Evolutionary conservation across 805 yeast species (phyloP), one percentile per base, ranked within the genome.

Genomic region (Nakazawaea laoshanensis): DNA sequence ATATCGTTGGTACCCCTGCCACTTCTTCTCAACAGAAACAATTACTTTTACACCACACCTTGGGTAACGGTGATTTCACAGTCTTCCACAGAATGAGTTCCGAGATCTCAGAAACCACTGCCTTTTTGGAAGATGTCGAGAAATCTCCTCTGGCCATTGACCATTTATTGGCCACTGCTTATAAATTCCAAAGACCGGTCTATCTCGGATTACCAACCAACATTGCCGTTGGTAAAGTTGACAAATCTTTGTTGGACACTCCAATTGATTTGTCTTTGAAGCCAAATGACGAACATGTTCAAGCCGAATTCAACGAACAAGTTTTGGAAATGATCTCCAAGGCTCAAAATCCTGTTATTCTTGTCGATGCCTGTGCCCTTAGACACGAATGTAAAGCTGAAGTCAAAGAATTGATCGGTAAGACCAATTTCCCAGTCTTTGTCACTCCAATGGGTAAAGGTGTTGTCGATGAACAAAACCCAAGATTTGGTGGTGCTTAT

Each of bases 361-460:
- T 84, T 47, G 85, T 84, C 29, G 95, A 84, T 62, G 94, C 94
- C 29, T 84, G 95, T 68, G 85, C 88, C 39, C 62, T 78, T 30
- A 71, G 94, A 61, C 94, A 84, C 60, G 63, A 66, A 43, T 81
- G 77, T 43, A 67, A 66, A 50, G 56, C 57, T n/a, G 84, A 77
- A 56, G 78, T 82, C 39, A 63, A 59, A 41, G 58, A 66, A 45
- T 67, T 84, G 52, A 77, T 79, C 32, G 70, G 71, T 36, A 53
- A 61, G 38, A 81, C 94, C 31, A 74, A 79, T 54, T 83, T 76
- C 75, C 89, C 92, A 29, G 78, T 80, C 30, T 84, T 74, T 57
- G 79, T 79, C 36, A 85, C 95, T 34, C 94, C 95, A 47, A 82
- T 84, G 92, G 95, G 94, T 59, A 84, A 84, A 59, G 80, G 86